These are phyloP conservation scores for Phytophthora kernoviae DNA, from an alignment of 352 stramenopile species.

Conservation along the genomic window DNA sequence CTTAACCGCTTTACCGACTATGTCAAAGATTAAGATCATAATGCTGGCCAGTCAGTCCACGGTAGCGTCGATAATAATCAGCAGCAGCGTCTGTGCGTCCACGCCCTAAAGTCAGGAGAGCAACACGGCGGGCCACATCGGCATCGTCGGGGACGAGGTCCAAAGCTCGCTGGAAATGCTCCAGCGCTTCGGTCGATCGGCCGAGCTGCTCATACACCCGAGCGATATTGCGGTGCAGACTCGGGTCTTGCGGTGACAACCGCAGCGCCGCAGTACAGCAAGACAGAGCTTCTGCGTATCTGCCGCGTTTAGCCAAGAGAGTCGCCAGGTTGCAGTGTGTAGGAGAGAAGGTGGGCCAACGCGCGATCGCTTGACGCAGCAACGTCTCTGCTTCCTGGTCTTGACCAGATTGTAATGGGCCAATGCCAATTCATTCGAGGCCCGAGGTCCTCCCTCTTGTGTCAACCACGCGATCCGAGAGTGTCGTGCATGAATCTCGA, in stretches of 20 bases:
- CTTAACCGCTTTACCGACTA: conserved; percentile 7
- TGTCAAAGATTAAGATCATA: conserved; percentile 69
- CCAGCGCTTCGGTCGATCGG: conserved; percentile 43
- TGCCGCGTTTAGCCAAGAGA: conserved; percentile 44
- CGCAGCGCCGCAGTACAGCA: conserved; percentile 44
- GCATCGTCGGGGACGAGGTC: conserved; percentile 44
- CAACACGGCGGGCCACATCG: conserved; percentile 41
- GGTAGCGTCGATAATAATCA: conserved; percentile 54
- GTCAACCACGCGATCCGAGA: conserved; percentile 70
- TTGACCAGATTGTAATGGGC: conserved; percentile 47
- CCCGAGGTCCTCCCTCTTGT: conserved; percentile 52
- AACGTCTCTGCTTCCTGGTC: conserved; percentile 43
- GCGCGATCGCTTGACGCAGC: conserved; percentile 45
- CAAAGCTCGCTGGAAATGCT: conserved; percentile 50
- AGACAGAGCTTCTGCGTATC: conserved; percentile 50
- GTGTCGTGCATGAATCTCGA: conserved; percentile 44
- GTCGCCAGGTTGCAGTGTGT: conserved; percentile 66
- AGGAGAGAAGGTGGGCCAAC: conserved; percentile 53
- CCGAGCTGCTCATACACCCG: conserved; percentile 64
- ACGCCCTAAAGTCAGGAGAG: conserved; percentile 49
- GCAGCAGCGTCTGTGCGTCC: conserved; percentile 28
- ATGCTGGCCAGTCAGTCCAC: conserved; percentile 48
- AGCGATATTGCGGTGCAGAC: conserved; percentile 61
- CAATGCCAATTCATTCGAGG: conserved; percentile 67
- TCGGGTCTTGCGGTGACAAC: conserved; percentile 45